Conservation (phyloP, 116 monocot genomes). For the Dioscorea cayenensis region DNA sequence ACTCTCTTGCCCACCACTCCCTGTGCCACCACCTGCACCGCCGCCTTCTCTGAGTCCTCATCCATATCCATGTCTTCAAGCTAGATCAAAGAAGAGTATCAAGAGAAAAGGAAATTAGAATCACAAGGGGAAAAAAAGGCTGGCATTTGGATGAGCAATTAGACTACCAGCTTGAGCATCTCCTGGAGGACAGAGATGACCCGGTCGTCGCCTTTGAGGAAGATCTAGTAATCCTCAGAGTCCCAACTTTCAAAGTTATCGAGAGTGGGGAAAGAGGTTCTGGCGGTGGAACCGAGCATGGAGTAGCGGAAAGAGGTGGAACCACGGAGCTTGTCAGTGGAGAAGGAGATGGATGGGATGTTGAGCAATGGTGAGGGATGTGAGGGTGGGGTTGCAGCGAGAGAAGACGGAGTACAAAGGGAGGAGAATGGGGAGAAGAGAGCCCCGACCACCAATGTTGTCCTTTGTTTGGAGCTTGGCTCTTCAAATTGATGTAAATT, state of each 20-base stretch:
- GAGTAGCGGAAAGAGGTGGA: not conserved
- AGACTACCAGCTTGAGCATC: constrained; percentile 72
- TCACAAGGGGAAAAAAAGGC: not conserved
- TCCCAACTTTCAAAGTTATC: constrained; percentile 32
- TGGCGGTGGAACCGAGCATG: not conserved
- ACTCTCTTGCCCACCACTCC: constrained; percentile 93
- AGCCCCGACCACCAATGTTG: not conserved
- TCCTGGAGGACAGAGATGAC: constrained; percentile 85
- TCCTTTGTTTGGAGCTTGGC: no score
- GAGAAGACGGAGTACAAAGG: not conserved
- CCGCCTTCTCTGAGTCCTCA: constrained; percentile 56
- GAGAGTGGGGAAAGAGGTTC: not conserved
- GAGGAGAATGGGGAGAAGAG: not conserved
- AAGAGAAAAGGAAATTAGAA: not conserved
- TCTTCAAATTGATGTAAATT: no score
- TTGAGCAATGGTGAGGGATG: not conserved
- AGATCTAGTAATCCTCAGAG: constrained; percentile 41
- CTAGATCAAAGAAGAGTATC: constrained; percentile 12
- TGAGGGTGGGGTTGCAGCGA: not conserved
- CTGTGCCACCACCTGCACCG: constrained; percentile 83
- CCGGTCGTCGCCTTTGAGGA: constrained; percentile 86
- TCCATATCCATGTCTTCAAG: constrained; percentile 92
- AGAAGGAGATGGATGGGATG: not conserved
- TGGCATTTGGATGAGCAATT: not conserved
- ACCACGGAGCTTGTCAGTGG: not conserved